Base-by-base conservation (phyloP, 2,329 filamentous ascomycete species). In the Botrytis porri region DNA sequence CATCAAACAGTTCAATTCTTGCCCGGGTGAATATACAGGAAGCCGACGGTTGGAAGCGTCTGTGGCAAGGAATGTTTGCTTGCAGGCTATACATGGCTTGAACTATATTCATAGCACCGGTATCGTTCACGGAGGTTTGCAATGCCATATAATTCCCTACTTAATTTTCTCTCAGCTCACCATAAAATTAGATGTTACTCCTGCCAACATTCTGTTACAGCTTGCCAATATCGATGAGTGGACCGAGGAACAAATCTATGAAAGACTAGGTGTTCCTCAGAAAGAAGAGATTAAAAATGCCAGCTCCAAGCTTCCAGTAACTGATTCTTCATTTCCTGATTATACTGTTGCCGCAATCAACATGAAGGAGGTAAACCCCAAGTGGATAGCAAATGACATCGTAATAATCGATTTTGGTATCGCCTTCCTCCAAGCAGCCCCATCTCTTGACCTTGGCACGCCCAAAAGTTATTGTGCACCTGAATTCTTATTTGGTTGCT, bases 341-440 rank as follows among this genome's bases (percentile, higher is more conserved):
- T 77, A 76, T 60, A 70, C 70, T 10, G 74, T 77, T 37, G 66
- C 48, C 29, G 69, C 74, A 16, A 76, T 77, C 25, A 69, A 71
- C 9, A 75, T 77, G 73, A 76, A 74, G 32, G 45, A 45, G 4
- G 73, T 77, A 18, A 61, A 77, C 57, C 73, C 75, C 16, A 67
- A 62, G 29, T 77, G 73, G 74, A 43, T 77, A n/a, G 73, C 74
- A 7, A 74, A 77, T 41, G 45, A 74, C 14, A 76, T 77, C 35
- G 73, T 75, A 57, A 76, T 77, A 32, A 76, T 77, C 25, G 75
- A 77, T 51, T 77, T 77, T 41, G 75, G 75, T 57, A 73, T 75
- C 7, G 69, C 75, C 1, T 77, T 76, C n/a, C 45, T 74, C 8
- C 69, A 64, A 29, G 37, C 69, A 1, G 9, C 65, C 25, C 69